A percentile compares a stretch with the other conserved stretches of the same genome.
Evolutionary conservation across 805 yeast genomes (phyloP).

Genomic region (Spathaspora hagerdaliae): DNA sequence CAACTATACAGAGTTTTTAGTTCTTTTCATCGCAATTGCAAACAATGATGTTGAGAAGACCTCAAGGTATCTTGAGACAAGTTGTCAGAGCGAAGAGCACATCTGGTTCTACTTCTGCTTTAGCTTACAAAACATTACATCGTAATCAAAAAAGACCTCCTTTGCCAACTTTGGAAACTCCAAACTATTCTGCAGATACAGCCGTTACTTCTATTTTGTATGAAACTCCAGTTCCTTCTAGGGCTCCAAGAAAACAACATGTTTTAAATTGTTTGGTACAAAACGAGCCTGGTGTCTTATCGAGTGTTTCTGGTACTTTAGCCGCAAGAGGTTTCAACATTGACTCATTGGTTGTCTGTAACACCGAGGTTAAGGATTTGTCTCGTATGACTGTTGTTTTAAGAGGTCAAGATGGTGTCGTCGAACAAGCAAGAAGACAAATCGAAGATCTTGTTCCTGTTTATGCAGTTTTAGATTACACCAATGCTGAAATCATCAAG

Average conservation of each 20-base stretch:
- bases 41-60: constrained; percentile 4
- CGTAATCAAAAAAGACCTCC: constrained; percentile 85
- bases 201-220: constrained; percentile 94
- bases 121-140: constrained; percentile 90
- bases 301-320: constrained; percentile 87
- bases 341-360: constrained; percentile 94
- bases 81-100: constrained; percentile 14
- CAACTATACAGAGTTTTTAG: not conserved
- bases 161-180: constrained; percentile 88
- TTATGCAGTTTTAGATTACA: constrained; percentile 93
- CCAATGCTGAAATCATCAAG: constrained; percentile 82
- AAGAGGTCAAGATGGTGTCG: constrained; percentile 91
- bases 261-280: constrained; percentile 95
- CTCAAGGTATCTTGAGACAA: constrained; percentile 4
- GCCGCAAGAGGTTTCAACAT: constrained; percentile 99
- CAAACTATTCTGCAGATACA: constrained; percentile 92
- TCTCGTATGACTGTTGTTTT: constrained; percentile 96
- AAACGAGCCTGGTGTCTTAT: constrained; percentile 97
- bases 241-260: constrained; percentile 71
- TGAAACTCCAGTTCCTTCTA: constrained; percentile 74
- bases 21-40: not conserved
- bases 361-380: constrained; percentile 91
- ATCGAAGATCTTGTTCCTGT: constrained; percentile 97
- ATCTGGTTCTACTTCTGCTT: constrained; percentile 81
- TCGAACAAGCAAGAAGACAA: constrained; percentile 97